These are phyloP conservation scores for Pyronema omphalodes DNA, from an alignment of 495 filamentous ascomycete species.

Conservation along the genomic window DNA sequence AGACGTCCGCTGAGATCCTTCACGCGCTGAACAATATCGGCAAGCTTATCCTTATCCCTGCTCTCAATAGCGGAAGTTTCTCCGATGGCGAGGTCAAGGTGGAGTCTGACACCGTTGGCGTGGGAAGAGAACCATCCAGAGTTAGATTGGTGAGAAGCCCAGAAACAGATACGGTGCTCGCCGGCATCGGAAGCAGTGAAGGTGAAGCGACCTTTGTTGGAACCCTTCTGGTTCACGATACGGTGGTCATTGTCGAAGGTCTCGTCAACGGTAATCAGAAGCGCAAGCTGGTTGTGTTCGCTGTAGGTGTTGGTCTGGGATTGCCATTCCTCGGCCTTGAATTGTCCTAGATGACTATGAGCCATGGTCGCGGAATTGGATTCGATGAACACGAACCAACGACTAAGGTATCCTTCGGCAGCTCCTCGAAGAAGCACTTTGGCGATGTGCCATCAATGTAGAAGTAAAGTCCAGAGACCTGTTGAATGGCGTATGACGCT, in stretches of 20 bases:
- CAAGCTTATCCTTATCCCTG: conserved; percentile 81
- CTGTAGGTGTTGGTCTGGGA: conserved; percentile 42
- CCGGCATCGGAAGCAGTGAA: conserved; percentile 88
- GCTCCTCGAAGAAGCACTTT: conserved; percentile 95
- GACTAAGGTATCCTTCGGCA: conserved; percentile 92
- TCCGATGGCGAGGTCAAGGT: conserved; percentile 83
- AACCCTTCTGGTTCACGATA: conserved; percentile 69
- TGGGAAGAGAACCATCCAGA: conserved; percentile 52
- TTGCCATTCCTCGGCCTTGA: conserved; percentile 64
- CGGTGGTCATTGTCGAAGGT: conserved; percentile 97
- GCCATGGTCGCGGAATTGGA: too few species aligned
- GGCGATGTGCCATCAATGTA: conserved; percentile 68
- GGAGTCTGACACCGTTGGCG: conserved; percentile 60
- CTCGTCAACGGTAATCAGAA: conserved; percentile 89
- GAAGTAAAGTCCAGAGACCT: conserved; percentile 77
- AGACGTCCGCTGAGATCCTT: conserved; percentile 76
- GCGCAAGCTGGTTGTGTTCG: conserved; percentile 51
- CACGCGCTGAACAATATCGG: conserved; percentile 76
- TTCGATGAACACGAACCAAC: conserved; percentile 40
- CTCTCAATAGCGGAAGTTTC: conserved; percentile 90
- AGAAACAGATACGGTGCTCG: conserved; percentile 89
- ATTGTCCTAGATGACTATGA: conserved; percentile 44
- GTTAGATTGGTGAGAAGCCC: conserved; percentile 46
- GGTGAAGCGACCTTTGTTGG: conserved; percentile 67
- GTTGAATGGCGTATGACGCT: conserved; percentile 25